A percentile compares a stretch with the other conserved stretches of the same genome.
phyloP scores from a whole-genome alignment of 2,329 filamentous ascomycete genomes.

The Claviceps pusilla region DNA sequence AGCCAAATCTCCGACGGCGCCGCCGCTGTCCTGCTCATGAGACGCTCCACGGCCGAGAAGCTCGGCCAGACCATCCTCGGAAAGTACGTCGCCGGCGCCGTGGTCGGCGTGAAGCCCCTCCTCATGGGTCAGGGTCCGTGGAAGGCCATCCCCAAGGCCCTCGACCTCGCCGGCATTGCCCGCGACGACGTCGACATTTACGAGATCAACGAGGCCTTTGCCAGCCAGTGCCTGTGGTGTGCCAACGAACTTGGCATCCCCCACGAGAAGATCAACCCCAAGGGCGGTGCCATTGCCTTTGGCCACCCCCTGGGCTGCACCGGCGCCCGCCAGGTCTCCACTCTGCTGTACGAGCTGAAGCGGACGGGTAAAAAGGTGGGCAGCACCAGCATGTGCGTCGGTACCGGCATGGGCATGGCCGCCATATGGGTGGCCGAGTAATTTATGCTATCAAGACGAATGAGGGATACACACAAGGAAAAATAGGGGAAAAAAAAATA shows the following conservation, averaged over 20 bases:
- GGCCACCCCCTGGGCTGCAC: slow-evolving; percentile 92
- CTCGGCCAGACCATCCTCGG: slow-evolving; percentile 81
- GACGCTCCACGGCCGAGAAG: slow-evolving; percentile 73
- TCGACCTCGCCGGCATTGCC: slow-evolving; percentile 71
- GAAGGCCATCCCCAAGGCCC: slow-evolving; percentile 86
- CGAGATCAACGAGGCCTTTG: slow-evolving; percentile 99
- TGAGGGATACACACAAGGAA: background rate
- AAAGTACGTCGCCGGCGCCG: slow-evolving; percentile 74
- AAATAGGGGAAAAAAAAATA: background rate
- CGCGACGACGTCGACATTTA: slow-evolving; percentile 91
- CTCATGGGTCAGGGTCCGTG: slow-evolving; percentile 95
- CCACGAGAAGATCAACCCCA: slow-evolving; percentile 82
- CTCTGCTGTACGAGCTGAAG: slow-evolving; percentile 77
- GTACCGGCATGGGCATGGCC: slow-evolving; percentile 96
- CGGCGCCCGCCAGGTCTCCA: slow-evolving; percentile 84
- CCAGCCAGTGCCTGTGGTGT: slow-evolving; percentile 87
- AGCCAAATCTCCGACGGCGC: slow-evolving; percentile 92
- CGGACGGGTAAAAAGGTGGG: slow-evolving; percentile 74
- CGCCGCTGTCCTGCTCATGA: slow-evolving; percentile 90
- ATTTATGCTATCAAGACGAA: background rate
- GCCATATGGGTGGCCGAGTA: slow-evolving; percentile 93
- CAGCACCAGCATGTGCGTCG: slow-evolving; percentile 90
- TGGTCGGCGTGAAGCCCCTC: slow-evolving; percentile 80
- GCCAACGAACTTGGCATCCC: slow-evolving; percentile 75
- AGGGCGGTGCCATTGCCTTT: slow-evolving; percentile 91